phyloP scores from a whole-genome alignment of 495 filamentous ascomycete genomes.

The Lasiosphaeris hirsuta region DNA sequence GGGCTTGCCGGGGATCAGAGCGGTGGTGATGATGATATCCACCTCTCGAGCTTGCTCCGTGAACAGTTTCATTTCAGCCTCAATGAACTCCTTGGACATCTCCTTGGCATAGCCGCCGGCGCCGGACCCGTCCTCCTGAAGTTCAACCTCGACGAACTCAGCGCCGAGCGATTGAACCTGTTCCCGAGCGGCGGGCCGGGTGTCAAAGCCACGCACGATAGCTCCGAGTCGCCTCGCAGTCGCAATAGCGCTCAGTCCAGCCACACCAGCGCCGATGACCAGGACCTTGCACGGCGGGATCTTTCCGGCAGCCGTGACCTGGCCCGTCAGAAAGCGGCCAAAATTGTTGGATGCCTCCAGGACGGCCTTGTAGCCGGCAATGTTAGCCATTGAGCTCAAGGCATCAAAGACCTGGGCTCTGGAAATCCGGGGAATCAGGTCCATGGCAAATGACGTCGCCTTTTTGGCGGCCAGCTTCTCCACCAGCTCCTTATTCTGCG shows the following conservation, averaged over 20 bases:
- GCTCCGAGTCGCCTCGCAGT: constrained; percentile 78
- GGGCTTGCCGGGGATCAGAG: constrained; percentile 71
- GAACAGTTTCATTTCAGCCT: constrained; percentile 83
- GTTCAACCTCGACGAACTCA: constrained; percentile 78
- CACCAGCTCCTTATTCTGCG: constrained; percentile 67
- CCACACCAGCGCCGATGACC: constrained; percentile 79
- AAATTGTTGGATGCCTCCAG: constrained; percentile 80
- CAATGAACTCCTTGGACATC: constrained; percentile 86
- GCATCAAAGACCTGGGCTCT: constrained; percentile 80
- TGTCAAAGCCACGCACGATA: constrained; percentile 81
- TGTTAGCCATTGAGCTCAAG: constrained; percentile 81
- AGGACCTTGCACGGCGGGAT: constrained; percentile 80
- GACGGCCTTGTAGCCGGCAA: constrained; percentile 82
- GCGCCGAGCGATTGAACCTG: constrained; percentile 82
- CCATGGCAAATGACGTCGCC: constrained; percentile 74
- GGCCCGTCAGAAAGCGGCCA: constrained; percentile 76
- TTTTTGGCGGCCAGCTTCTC: constrained; percentile 61
- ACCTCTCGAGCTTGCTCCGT: constrained; percentile 76
- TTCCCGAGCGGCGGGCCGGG: constrained; percentile 70
- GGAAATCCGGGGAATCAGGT: constrained; percentile 78
- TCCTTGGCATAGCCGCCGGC: constrained; percentile 80
- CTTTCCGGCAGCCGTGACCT: constrained; percentile 78
- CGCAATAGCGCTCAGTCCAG: constrained; percentile 76
- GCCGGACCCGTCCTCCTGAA: constrained; percentile 80
- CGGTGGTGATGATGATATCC: constrained; percentile 85